Base-by-base conservation (phyloP, 1,284 basidiomycete species). In the Cryptococcus sp. region DNA sequence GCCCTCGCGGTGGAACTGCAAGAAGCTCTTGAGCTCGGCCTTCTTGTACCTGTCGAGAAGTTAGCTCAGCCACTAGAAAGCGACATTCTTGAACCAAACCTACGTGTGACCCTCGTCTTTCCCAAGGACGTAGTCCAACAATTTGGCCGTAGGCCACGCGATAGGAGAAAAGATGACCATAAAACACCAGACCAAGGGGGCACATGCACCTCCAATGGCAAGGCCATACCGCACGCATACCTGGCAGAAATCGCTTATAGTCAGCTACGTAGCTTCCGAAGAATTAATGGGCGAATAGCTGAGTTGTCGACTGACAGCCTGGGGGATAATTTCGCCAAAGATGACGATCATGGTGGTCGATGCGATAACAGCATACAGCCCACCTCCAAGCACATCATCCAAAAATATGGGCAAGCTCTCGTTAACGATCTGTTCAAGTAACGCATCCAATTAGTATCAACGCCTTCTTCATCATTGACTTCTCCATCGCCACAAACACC, bases 141-240 rank as follows among this genome's bases (percentile, higher is more conserved):
- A 79, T 70, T 89, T 90, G 11, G 92, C 91, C 53, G 87, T 90
- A 1, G 92, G 91, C 85, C 88, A 95, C 2, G 91, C 83, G 47
- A 94, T 79, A 2, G 91, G 90, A 1, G 88, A 87, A 68, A 91
- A 73, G 6, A 82, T 71, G 72, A 84, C 87, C 48, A 92, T 87
- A 44, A 92, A 75, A 24, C 81, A 72, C 43, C 81, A 83, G 1
- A 91, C 89, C 59, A 90, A 81, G 0, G 86, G 85, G 0, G 90
- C 91, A 81, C 92, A 91, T 66, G 88, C 89, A 1, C 93, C 93
- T 33, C 94, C 94, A 52, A 97, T 86, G 57, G 87, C 87, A 2
- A 97, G 82, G 23, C 94, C 94, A 79, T 95, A 89, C 16, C 93
- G 85, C 12, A 92, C 94, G 73, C 91, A 97, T 7, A 94, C 78